Evolutionary conservation across 1,284 basidiomycete genomes (phyloP), one percentile per base, ranked within the genome.

Genomic region (Butyriboletus appendiculatus): DNA sequence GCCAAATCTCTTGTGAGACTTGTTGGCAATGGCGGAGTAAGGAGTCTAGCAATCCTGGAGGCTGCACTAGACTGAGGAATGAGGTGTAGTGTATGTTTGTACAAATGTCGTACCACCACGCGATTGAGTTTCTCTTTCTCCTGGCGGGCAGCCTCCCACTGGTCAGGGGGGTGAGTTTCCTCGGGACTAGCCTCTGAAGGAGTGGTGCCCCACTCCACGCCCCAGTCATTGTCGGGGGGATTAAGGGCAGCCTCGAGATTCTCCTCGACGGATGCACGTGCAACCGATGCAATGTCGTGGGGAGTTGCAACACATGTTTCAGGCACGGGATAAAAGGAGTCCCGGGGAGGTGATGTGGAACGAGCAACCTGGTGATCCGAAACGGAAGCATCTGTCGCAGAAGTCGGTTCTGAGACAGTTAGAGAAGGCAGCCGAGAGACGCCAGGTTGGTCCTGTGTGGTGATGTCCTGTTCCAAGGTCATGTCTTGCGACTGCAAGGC

Each of bases 61-160:
- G 86, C 88, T 89, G 61, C 39, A 38, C 38, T 55, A n/a, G 48
- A 38, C 56, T 71, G 43, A 69, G 62, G 51, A 39, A 58, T 64
- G 66, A 62, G 55, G 28, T 41, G 49, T 60, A 52, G 54, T 54
- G 53, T 18, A 30, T 55, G 48, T 16, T 35, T 57, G 48, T 49
- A 54, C 47, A 55, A 51, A 42, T 11, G 48, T 45, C 58, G 78
- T 70, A 89, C 88, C 66, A 88, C 81, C 65, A 78, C 75, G 45
- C 75, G 76, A 65, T 88, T 81, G 62, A 81, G 75, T 57, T 75
- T 78, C 56, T 79, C 80, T 61, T 86, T 85, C 59, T 79, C 73
- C 61, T 73, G 74, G 57, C 74, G 79, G 5, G 87, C 85, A n/a
- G 70, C 62, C 59, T 86, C 85, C 88, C 88, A 90, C 68, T 86